Evolutionary conservation across 208 protist genomes (phyloP).

Genomic region (Phytomonas francai): DNA sequence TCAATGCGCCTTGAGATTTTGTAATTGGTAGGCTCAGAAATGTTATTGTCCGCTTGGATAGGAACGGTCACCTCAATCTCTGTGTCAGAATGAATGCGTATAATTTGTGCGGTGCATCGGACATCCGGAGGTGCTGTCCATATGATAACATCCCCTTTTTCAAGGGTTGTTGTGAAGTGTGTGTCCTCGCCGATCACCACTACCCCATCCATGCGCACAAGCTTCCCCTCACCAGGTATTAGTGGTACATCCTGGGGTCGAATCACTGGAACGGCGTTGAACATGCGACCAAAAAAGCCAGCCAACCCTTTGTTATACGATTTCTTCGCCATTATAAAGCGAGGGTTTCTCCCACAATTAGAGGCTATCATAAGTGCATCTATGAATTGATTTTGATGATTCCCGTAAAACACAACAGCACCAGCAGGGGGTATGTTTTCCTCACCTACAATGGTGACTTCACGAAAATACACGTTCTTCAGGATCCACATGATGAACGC

Average conservation of each 20-base stretch:
- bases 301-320: conserved; percentile 77
- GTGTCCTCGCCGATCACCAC: conserved; percentile 61
- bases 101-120: conserved; percentile 66
- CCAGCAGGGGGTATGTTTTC: conserved; percentile 87
- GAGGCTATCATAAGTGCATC: conserved; percentile 89
- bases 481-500: conserved; percentile 83
- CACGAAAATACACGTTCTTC: conserved; percentile 89
- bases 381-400: conserved; percentile 92
- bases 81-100: conserved; percentile 52
- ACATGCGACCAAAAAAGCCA: conserved; percentile 73
- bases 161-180: conserved; percentile 47
- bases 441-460: conserved; percentile 81
- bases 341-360: conserved; percentile 58
- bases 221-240: conserved; percentile 32
- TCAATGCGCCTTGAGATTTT: conserved; percentile 84
- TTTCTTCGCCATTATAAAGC: conserved; percentile 92
- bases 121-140: conserved; percentile 26
- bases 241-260: conserved; percentile 87
- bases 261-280: conserved; percentile 89
- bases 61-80: conserved; percentile 74
- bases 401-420: conserved; percentile 91
- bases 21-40: conserved; percentile 34
- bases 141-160: conserved; percentile 64
- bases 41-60: conserved; percentile 16
- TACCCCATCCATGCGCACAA: conserved; percentile 39